A percentile compares a stretch with the other conserved stretches of the same genome.
Evolutionary conservation across 257 asterid genomes (phyloP).

Genomic region (Eustoma russellianum): DNA sequence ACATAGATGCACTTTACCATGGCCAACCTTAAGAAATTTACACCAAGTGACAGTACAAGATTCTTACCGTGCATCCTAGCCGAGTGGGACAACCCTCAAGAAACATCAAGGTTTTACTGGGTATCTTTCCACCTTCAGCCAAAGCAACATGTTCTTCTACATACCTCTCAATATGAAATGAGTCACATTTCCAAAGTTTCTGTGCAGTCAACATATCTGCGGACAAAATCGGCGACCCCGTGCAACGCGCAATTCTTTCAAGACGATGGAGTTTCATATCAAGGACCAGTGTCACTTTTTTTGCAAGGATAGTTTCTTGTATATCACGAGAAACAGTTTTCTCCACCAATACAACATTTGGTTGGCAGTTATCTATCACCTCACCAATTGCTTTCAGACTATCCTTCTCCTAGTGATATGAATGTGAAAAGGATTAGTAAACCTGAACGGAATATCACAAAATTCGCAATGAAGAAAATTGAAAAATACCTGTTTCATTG

Average conservation of each 20-base stretch:
- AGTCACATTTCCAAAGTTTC: constrained; percentile 70
- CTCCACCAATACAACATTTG: constrained; percentile 85
- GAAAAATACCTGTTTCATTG: constrained; percentile 66
- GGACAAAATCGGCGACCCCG: constrained; percentile 60
- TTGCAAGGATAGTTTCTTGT: constrained; percentile 72
- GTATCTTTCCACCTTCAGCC: constrained; percentile 65
- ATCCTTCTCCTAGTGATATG: constrained; percentile 54
- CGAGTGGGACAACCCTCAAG: constrained; percentile 85
- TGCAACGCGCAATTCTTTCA: constrained; percentile 85
- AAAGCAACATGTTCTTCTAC: constrained; percentile 64
- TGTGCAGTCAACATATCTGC: constrained; percentile 51
- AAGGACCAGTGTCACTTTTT: constrained; percentile 76
- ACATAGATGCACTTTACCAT: background rate
- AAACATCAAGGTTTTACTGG: constrained; percentile 82
- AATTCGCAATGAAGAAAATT: constrained; percentile 3
- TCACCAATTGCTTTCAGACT: constrained; percentile 50
- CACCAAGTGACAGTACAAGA: constrained; percentile 8
- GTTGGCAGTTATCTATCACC: constrained; percentile 69
- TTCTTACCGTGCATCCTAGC: constrained; percentile 82
- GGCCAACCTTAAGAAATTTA: background rate
- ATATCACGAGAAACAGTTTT: constrained; percentile 86
- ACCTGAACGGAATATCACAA: constrained; percentile 4
- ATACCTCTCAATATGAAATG: constrained; percentile 66
- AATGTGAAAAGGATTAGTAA: constrained; percentile 6
- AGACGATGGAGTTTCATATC: constrained; percentile 94